A percentile compares a stretch with the other conserved stretches of the same genome.
phyloP scores from a whole-genome alignment of 75 land plant species.

The Azolla pinnata region DNA sequence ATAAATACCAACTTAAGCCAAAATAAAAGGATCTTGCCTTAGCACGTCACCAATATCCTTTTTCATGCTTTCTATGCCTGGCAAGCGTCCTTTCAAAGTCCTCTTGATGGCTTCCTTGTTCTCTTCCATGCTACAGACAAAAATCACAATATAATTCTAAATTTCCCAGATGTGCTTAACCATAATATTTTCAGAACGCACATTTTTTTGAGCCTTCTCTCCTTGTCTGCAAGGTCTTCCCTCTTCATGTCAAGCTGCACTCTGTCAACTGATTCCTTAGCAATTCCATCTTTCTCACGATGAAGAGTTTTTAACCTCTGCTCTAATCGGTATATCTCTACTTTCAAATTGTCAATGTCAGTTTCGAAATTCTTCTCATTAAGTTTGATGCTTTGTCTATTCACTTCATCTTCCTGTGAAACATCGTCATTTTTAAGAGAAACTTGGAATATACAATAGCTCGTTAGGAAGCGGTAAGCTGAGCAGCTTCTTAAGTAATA shows the following conservation, averaged over 20 bases:
- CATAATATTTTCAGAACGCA: slow-evolving; percentile 11
- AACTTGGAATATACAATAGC: no score
- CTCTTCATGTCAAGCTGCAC: slow-evolving; percentile 59
- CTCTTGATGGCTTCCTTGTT: slow-evolving; percentile 58
- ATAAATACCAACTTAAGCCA: no score
- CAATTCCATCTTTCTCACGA: slow-evolving; percentile 63
- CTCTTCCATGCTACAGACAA: slow-evolving; percentile 52
- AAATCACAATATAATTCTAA: not conserved
- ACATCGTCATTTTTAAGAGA: not conserved
- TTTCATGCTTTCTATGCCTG: slow-evolving; percentile 59
- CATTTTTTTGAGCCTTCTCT: slow-evolving; percentile 56
- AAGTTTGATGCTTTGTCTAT: slow-evolving; percentile 42
- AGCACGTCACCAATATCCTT: slow-evolving; percentile 56
- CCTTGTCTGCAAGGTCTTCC: slow-evolving; percentile 51
- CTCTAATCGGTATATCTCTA: slow-evolving; percentile 40
- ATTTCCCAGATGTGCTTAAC: not conserved
- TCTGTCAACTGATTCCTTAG: slow-evolving; percentile 71
- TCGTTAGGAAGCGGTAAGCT: no score
- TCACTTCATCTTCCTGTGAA: slow-evolving; percentile 55
- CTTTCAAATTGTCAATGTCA: slow-evolving; percentile 35
- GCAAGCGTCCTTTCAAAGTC: slow-evolving; percentile 67
- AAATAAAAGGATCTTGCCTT: slow-evolving; percentile 26
- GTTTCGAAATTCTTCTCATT: slow-evolving; percentile 51
- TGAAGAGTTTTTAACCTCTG: slow-evolving; percentile 49
- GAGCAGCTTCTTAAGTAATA: no score